Evolutionary conservation across 345 rosid genomes (phyloP), one percentile per base, ranked within the genome.

Genomic region (Hibiscus trionum): DNA sequence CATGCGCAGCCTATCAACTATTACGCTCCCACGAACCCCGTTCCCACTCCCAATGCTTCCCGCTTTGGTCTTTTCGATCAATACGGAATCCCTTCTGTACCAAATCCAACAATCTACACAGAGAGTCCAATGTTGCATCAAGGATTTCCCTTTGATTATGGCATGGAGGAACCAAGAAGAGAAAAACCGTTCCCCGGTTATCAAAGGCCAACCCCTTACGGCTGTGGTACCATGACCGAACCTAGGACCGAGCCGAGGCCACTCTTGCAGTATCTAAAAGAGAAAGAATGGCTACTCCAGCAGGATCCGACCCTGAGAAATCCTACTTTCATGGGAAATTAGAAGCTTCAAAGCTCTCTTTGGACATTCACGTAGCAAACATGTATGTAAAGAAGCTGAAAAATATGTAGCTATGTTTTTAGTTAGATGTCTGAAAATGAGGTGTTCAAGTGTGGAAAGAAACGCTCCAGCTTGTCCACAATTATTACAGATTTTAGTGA

Each of bases 261-360:
- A 29, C 89, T 89, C 79, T 65, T 93, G 81, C 85, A 84, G 71
- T 88, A 80, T 76, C 90, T 91, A 17, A 91, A 90, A 75, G 91
- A 89, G 78, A 89, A 81, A 78, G 96, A 89, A 72, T 84, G 94
- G 90, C 73, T 82, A 29, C 82, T 81, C 44, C 89, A 87, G 82
- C 80, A 82, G 76, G 85, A 84, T 83, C 86, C 88, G 73, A 79
- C 82, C 50, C 64, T 81, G 78, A 81, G 82, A 78, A 87, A 86
- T 62, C 86, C 85, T 55, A 72, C 91, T 14, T 85, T 78, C 70
- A 79, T 80, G 87, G 86, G 91, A 73, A 84, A 83, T 74, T 90
- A 72, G 68, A 52, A 67, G 7, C 31, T n/a, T 53, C 61, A 55
- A 55, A 35, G 33, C 31, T 37, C 16, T 73, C 10, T 19, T 15